phyloP scores from a whole-genome alignment of 768 basidiomycete species.

The Rhizopogon roseolus region DNA sequence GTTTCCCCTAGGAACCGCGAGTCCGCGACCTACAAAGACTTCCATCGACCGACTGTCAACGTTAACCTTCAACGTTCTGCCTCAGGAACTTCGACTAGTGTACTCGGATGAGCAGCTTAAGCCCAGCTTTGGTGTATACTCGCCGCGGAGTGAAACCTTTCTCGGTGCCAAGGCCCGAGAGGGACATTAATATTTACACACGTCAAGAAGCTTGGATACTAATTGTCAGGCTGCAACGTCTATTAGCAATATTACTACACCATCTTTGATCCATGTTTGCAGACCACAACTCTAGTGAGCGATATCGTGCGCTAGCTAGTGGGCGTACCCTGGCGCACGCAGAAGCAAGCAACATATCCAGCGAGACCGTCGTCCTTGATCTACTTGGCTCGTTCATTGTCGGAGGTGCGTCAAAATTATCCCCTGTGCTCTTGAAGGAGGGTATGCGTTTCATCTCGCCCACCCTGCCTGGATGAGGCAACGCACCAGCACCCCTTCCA shows the following conservation, averaged over 20 bases:
- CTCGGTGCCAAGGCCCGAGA: not conserved
- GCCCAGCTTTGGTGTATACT: too few species aligned
- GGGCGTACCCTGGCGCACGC: slow-evolving; percentile 52
- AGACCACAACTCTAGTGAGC: slow-evolving; percentile 3
- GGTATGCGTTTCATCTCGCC: slow-evolving; percentile 44
- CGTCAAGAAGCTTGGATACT: not conserved
- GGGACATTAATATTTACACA: not conserved
- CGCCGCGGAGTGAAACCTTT: too few species aligned
- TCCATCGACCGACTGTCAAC: too few species aligned
- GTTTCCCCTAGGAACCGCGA: too few species aligned
- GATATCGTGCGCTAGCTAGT: slow-evolving; percentile 19
- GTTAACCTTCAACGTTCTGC: too few species aligned
- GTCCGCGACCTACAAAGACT: too few species aligned
- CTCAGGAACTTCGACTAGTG: too few species aligned
- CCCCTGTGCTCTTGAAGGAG: slow-evolving; percentile 32
- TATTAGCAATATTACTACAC: too few species aligned
- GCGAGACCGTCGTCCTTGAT: slow-evolving; percentile 44
- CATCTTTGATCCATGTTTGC: not conserved
- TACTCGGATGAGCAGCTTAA: too few species aligned
- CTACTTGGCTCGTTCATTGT: slow-evolving; percentile 53
- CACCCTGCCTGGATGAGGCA: slow-evolving; percentile 57
- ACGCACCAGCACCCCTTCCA: slow-evolving; percentile 37
- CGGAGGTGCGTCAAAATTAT: slow-evolving; percentile 35
- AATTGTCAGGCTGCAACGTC: too few species aligned
- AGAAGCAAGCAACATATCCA: slow-evolving; percentile 46